Evolutionary conservation across 768 basidiomycete species (phyloP).

Genomic region (Hemileccinum impolitum): DNA sequence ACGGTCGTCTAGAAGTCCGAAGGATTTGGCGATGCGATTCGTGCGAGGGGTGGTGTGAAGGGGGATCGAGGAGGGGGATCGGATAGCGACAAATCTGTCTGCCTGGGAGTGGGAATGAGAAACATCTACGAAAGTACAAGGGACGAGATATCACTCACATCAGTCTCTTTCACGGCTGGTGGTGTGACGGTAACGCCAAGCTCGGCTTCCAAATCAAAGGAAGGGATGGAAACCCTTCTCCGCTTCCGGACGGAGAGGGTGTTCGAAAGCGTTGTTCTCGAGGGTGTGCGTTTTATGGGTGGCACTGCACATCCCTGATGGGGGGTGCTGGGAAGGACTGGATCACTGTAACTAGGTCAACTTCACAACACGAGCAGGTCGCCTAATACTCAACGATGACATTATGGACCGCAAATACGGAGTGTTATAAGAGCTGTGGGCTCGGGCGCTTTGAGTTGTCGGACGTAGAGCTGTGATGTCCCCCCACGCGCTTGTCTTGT

Average conservation of each 20-base stretch:
- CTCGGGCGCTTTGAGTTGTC: not conserved
- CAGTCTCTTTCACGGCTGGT: slow-evolving; percentile 23
- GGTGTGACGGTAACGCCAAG: slow-evolving; percentile 18
- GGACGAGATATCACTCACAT: slow-evolving; percentile 21
- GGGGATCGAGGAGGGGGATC: slow-evolving; percentile 49
- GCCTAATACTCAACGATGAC: slow-evolving; percentile 30
- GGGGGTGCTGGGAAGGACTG: slow-evolving; percentile 22
- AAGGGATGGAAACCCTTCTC: slow-evolving; percentile 39
- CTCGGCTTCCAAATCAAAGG: slow-evolving; percentile 37
- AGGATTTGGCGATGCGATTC: slow-evolving; percentile 59
- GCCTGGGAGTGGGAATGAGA: slow-evolving; percentile 34
- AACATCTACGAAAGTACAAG: not conserved
- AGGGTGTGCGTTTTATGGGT: slow-evolving; percentile 36
- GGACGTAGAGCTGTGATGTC: not conserved
- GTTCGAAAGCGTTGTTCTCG: slow-evolving; percentile 37
- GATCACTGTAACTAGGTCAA: slow-evolving; percentile 26
- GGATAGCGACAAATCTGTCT: slow-evolving; percentile 58
- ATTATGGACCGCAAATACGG: slow-evolving; percentile 7
- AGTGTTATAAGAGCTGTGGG: not conserved
- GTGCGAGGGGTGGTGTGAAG: slow-evolving; percentile 64
- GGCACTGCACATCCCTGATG: slow-evolving; percentile 24
- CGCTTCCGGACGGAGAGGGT: slow-evolving; percentile 40
- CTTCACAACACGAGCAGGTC: slow-evolving; percentile 4
- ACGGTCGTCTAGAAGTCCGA: slow-evolving; percentile 56
- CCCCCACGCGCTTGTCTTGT: slow-evolving; percentile 11